phyloP scores from a whole-genome alignment of 1,284 basidiomycete genomes.

The Pascua sp. region DNA sequence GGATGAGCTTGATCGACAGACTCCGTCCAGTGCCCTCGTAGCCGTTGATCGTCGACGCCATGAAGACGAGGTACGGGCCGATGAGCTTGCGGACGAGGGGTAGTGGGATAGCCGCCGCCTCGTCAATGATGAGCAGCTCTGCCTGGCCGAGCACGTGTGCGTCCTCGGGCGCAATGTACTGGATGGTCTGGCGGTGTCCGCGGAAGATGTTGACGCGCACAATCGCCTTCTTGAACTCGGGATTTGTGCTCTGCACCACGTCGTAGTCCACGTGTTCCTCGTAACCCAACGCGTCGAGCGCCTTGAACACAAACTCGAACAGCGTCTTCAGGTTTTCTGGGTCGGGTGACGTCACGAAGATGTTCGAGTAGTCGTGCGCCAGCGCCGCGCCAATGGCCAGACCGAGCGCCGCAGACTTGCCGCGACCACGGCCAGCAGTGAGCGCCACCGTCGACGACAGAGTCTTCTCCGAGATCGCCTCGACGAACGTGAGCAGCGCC shows the following conservation, averaged over 20 bases:
- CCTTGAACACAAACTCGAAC: constrained; percentile 99
- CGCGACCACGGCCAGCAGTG: constrained; percentile 90
- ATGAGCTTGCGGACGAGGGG: constrained; percentile 91
- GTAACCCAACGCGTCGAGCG: constrained; percentile 89
- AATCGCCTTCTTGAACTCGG: constrained; percentile 92
- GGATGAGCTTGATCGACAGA: constrained; percentile 93
- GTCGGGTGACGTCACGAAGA: constrained; percentile 96
- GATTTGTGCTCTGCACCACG: constrained; percentile 87
- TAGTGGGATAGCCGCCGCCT: constrained; percentile 96
- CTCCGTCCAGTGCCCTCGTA: constrained; percentile 99
- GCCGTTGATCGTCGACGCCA: constrained; percentile 97
- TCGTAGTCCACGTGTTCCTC: constrained; percentile 98
- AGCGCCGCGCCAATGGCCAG: constrained; percentile 90
- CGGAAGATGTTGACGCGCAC: constrained; percentile 94
- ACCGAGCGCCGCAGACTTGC: constrained; percentile 94
- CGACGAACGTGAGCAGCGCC: constrained; percentile 86
- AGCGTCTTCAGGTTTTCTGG: constrained; percentile 96
- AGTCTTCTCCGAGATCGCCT: constrained; percentile 86
- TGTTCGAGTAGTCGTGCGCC: constrained; percentile 93
- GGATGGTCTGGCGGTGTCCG: constrained; percentile 88
- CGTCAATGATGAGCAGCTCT: constrained; percentile 95
- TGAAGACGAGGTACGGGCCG: constrained; percentile 96
- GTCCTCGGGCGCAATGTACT: constrained; percentile 98
- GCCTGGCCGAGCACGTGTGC: constrained; percentile 96
- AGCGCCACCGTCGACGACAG: constrained; percentile 92